Evolutionary conservation across 768 basidiomycete species (phyloP).

Genomic region (Thelephora ganbajun): DNA sequence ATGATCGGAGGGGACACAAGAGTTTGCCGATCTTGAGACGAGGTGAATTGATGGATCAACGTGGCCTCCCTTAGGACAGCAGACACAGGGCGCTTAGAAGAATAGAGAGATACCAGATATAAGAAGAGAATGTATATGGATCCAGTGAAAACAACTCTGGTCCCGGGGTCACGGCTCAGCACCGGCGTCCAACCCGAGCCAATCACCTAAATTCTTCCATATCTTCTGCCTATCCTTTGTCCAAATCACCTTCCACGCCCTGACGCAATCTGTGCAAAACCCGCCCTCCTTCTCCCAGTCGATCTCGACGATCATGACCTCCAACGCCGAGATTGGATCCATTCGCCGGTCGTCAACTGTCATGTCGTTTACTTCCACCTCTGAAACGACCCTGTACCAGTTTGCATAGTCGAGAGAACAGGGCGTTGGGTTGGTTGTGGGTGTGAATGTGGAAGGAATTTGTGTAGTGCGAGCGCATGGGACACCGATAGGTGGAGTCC

Average conservation of each 20-base stretch:
- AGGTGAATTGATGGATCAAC: too few relatives aligned
- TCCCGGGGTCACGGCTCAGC: too few relatives aligned
- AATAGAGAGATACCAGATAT: too few relatives aligned
- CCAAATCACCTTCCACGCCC: conserved; percentile 17
- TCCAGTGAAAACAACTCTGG: too few relatives aligned
- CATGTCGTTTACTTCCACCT: conserved; percentile 13
- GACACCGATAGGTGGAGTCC: conserved; percentile 9
- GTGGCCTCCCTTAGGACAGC: too few relatives aligned
- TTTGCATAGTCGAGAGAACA: conserved; percentile 10
- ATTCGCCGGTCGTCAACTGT: conserved; percentile 16
- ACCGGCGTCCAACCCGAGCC: conserved; percentile 15
- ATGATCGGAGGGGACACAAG: too few relatives aligned
- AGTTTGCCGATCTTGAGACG: too few relatives aligned
- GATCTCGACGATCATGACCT: conserved; percentile 15
- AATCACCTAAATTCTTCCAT: conserved; percentile 18
- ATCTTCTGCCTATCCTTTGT: conserved; percentile 14
- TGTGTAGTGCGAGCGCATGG: too few relatives aligned
- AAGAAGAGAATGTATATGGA: too few relatives aligned
- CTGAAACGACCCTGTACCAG: conserved; percentile 9
- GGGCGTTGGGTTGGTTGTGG: conserved; percentile 5
- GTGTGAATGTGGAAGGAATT: neutral
- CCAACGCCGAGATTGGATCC: conserved; percentile 23
- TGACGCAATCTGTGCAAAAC: conserved; percentile 22
- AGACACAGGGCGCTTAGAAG: too few relatives aligned
- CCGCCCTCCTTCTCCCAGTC: conserved; percentile 15